These are phyloP conservation scores for Aspergillus nomiae DNA, from an alignment of 2,329 filamentous ascomycete species.

Conservation along the genomic window DNA sequence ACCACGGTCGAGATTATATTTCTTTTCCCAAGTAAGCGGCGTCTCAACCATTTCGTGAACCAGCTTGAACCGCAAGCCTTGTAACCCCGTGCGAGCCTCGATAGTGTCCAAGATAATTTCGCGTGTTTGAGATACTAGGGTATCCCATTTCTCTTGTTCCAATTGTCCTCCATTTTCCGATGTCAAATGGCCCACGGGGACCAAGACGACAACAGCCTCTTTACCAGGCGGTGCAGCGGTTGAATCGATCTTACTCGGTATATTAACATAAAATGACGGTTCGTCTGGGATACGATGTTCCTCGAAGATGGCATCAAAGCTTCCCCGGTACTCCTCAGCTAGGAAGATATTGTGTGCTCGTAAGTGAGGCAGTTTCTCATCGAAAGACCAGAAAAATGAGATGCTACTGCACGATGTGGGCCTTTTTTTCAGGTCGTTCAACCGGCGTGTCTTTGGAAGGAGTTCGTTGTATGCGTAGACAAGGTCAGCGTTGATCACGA, in stretches of 20 bases:
- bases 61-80: constrained; percentile 51
- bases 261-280: constrained; percentile 77
- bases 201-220: constrained; percentile 69
- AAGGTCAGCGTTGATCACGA: constrained; percentile 4
- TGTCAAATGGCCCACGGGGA: constrained; percentile 66
- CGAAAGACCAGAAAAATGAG: constrained; percentile 67
- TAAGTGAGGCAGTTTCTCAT: constrained; percentile 59
- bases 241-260: constrained; percentile 69
- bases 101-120: constrained; percentile 31
- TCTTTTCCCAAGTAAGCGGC: constrained; percentile 63
- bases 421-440: constrained; percentile 32
- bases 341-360: constrained; percentile 76
- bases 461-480: constrained; percentile 3
- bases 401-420: constrained; percentile 71
- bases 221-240: constrained; percentile 66
- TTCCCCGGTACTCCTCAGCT: constrained; percentile 69
- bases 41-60: constrained; percentile 67
- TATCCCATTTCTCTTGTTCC: neutral
- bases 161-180: no score
- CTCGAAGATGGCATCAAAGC: constrained; percentile 77
- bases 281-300: constrained; percentile 66
- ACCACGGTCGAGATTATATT: constrained; percentile 74
- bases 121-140: neutral
- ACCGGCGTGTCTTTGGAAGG: neutral
- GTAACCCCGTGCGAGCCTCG: constrained; percentile 59